Conservation (phyloP, 371 early-diverging fungal species). For the Syncephalis plumigaleata region DNA sequence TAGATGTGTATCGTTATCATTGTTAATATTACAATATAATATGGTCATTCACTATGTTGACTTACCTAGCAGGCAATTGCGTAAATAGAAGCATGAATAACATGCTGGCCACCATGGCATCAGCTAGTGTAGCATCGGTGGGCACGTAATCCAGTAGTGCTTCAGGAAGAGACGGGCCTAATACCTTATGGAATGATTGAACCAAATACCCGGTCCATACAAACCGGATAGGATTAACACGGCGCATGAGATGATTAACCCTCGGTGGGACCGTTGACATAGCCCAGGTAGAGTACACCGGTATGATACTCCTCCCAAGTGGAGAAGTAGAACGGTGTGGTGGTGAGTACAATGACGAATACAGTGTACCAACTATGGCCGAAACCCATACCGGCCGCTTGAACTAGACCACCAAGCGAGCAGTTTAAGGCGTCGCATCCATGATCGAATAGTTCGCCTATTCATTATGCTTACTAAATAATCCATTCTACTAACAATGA, state of each 20-base stretch:
- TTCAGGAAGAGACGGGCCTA: no score
- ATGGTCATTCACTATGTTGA: constrained; percentile 20
- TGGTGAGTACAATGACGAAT: constrained; percentile 55
- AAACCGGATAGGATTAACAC: constrained; percentile 52
- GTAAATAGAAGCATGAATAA: constrained; percentile 51
- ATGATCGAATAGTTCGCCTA: constrained; percentile 87
- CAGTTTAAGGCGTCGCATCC: constrained; percentile 89
- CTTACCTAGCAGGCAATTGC: constrained; percentile 47
- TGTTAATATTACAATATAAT: neutral
- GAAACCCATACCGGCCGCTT: constrained; percentile 64
- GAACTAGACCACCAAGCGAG: constrained; percentile 60
- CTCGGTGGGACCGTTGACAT: constrained; percentile 92
- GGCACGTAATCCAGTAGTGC: no score
- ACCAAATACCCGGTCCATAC: constrained; percentile 15
- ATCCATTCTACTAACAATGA: no score
- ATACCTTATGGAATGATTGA: no score
- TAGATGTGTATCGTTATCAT: neutral
- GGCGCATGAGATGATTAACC: constrained; percentile 59
- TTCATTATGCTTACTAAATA: constrained; percentile 4
- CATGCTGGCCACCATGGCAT: constrained; percentile 51
- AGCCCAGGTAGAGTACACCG: constrained; percentile 74
- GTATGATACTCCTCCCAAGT: constrained; percentile 96
- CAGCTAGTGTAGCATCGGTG: no score
- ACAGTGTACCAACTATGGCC: constrained; percentile 55
- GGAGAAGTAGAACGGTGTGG: constrained; percentile 63